Evolutionary conservation across 192 early-diverging fungal species (phyloP).

Genomic region (Rhizoclosmatium globosum): DNA sequence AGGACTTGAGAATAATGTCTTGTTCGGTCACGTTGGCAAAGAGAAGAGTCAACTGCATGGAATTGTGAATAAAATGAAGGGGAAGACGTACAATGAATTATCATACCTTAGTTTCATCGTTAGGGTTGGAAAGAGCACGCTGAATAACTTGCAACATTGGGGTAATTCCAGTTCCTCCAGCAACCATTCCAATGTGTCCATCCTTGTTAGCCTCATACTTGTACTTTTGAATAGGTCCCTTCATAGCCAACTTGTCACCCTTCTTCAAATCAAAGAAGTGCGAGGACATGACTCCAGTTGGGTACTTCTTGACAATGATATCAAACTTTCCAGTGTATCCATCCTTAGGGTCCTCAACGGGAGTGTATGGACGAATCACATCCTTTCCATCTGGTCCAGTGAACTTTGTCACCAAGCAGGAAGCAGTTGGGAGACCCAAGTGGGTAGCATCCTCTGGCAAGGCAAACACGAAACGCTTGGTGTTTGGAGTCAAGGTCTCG

Average conservation of each 20-base stretch:
- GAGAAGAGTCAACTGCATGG: conserved; percentile 64
- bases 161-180: conserved; percentile 81
- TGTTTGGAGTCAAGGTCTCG: conserved; percentile 19
- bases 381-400: conserved; percentile 58
- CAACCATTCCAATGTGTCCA: conserved; percentile 80
- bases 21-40: conserved; percentile 92
- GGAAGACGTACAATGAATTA: not conserved
- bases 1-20: conserved; percentile 79
- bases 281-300: conserved; percentile 67
- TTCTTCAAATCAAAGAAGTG: conserved; percentile 70
- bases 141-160: conserved; percentile 97
- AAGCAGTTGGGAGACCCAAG: conserved; percentile 76
- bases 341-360: conserved; percentile 54
- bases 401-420: conserved; percentile 82
- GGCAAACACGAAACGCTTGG: conserved; percentile 48
- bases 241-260: conserved; percentile 80
- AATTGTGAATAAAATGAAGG: not conserved
- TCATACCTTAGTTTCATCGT: conserved; percentile 83
- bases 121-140: conserved; percentile 82
- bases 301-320: conserved; percentile 84
- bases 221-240: conserved; percentile 82
- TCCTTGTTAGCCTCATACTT: conserved; percentile 73
- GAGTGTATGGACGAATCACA: conserved; percentile 78
- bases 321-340: conserved; percentile 74
- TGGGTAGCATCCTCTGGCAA: conserved; percentile 69